Evolutionary conservation across 352 stramenopile genomes (phyloP), one percentile per base, ranked within the genome.

Genomic region (Globisporangium uncinulatum): DNA sequence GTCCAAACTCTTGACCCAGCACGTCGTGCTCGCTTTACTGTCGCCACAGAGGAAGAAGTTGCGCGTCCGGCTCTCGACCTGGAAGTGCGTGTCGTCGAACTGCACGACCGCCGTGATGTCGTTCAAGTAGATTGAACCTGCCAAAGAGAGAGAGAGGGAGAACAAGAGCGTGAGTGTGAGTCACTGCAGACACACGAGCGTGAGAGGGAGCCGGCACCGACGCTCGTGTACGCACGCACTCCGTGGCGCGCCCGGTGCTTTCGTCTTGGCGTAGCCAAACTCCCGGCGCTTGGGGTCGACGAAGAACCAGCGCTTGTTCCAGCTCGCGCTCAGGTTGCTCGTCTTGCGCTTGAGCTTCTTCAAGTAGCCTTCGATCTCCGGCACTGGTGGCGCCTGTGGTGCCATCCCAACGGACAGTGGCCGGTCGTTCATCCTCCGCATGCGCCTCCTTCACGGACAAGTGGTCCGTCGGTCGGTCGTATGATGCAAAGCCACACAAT

Each of bases 321-420:
- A 94, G 57, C 83, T 87, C 3, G 79, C 80, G 21, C 70, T 77
- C 41, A 88, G 45, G 63, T 77, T 91, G 64, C 71, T 87, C 6
- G 84, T 91, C 59, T 92, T 92, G 51, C 84, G 84, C 67, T 94
- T 94, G 54, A 94, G 76, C 60, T 94, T 92, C 66, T 92, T 90
- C n/a, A 94, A 67, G 50, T 81, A 91, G 17, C 84, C 84, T 63
- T 94, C 82, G 58, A 92, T 91, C 67, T 92, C 79, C 1, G 84
- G 84, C 15, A 82, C 73, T 32, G 76, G 52, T 0, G 79, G 80
- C 13, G 79, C 60, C 44, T 79, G 69, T 11, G 79, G 79, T 11
- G 68, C 65, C 45, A 78, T 54, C 0, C 58, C 58, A 6, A 43
- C 10, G 0, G 57, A n/a, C 17, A 54, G 10, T 24, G 52, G 44